Evolutionary conservation across 2,329 filamentous ascomycete species (phyloP).

Genomic region (Diaporthe capsici): DNA sequence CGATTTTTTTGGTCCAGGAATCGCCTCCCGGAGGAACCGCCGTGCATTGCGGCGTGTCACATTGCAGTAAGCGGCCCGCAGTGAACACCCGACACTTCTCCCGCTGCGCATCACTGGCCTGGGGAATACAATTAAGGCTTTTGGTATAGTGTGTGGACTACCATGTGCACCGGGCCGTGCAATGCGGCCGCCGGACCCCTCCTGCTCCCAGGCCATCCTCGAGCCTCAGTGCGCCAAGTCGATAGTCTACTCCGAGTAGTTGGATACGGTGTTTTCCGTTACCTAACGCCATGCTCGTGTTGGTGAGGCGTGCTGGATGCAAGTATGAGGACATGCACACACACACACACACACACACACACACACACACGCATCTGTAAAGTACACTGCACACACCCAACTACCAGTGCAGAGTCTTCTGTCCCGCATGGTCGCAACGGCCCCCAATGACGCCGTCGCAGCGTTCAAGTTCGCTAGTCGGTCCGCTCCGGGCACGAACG

Average conservation of each 20-base stretch:
- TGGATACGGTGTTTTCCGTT: constrained; percentile 14
- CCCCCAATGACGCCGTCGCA: neutral
- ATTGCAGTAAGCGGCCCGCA: constrained; percentile 29
- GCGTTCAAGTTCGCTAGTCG: neutral
- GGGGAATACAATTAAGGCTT: neutral
- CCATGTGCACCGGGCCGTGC: constrained; percentile 9
- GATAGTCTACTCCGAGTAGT: constrained; percentile 25
- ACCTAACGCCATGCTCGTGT: constrained; percentile 17
- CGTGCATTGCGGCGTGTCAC: constrained; percentile 21
- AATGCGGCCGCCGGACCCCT: constrained; percentile 3
- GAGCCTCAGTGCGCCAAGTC: constrained; percentile 30
- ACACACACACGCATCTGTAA: neutral
- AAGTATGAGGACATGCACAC: constrained; percentile 7
- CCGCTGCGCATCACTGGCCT: constrained; percentile 4
- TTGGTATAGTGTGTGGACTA: neutral
- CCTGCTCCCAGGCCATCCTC: constrained; percentile 17
- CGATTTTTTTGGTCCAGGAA: neutral
- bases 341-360: neutral
- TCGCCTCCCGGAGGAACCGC: constrained; percentile 26
- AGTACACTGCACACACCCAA: neutral
- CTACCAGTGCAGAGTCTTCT: neutral
- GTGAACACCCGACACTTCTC: constrained; percentile 17
- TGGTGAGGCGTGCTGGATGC: constrained; percentile 14
- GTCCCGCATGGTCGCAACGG: neutral
- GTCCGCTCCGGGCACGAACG: neutral